Evolutionary conservation across 2,329 filamentous ascomycete species (phyloP), one percentile per base, ranked within the genome.

Genomic region (Aspergillus intermedius): DNA sequence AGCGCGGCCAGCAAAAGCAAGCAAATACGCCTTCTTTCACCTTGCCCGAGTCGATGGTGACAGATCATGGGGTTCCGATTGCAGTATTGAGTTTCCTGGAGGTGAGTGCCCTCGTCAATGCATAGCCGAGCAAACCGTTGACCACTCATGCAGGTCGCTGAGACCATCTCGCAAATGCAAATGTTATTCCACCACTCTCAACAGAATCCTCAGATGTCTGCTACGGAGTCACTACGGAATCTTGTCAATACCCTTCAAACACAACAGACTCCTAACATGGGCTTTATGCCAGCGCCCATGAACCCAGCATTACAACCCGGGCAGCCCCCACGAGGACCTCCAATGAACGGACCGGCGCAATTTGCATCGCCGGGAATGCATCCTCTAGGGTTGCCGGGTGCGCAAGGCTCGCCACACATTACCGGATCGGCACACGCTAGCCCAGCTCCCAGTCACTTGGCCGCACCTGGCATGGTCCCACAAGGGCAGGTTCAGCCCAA

Each of bases 131-230:
- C 13, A 9, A 17, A 35, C 8, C 3, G 9, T 13, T 35, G 34
- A 19, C 37, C 37, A 40, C 9, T 32, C 39, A 1, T 52, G 6
- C 57, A 84, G 81, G 76, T 84, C 52, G 79, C 78, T 50, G 83
- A 86, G 65, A 83, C 81, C 25, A 78, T 85, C 62, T 81, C 79
- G 47, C 74, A 78, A 55, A 85, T 86, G 82, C 76, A 76, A 49
- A 73, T 76, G 50, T 65, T 84, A 30, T 82, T 84, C 68, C 71
- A 74, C 44, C 80, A 76, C 55, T 78, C 78, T 21, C 74, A 79
- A 49, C 71, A 76, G 44, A 73, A 80, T 54, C 71, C 72, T 4
- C 71, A 75, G 17, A 60, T 82, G 47, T 73, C 74, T 23, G 78
- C 81, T 3, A 68, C 72, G 17, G 73, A 81, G 55, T 77, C 80